Evolutionary conservation across 495 filamentous ascomycete genomes (phyloP).

Genomic region (Symbiotaphrina buchneri): DNA sequence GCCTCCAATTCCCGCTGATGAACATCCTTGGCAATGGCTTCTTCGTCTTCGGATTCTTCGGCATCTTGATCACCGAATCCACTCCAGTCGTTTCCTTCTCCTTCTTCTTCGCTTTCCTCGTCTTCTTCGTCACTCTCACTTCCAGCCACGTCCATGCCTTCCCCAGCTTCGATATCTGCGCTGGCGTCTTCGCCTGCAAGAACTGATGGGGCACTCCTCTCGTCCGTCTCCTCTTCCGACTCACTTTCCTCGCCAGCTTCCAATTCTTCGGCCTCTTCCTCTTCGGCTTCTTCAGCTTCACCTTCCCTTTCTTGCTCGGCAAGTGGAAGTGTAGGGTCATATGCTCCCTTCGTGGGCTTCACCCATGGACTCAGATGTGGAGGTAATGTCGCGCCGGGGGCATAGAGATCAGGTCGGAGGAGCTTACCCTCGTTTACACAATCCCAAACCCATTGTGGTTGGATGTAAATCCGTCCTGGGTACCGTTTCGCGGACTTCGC

Average conservation of each 20-base stretch:
- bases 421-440: conserved; percentile 76
- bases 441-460: conserved; percentile 98
- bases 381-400: conserved; percentile 68
- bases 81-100: conserved; percentile 11
- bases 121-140: conserved; percentile 22
- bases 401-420: conserved; percentile 71
- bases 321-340: conserved; percentile 68
- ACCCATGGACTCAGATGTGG: conserved; percentile 95
- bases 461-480: conserved; percentile 74
- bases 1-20: conserved; percentile 84
- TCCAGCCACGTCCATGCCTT: conserved; percentile 36
- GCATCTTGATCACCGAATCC: conserved; percentile 8
- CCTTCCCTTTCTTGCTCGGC: conserved; percentile 58
- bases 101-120: conserved; percentile 17
- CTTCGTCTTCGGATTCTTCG: conserved; percentile 13
- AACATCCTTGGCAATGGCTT: conserved; percentile 28
- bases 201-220: conserved; percentile 17
- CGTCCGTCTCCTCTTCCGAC: conserved; percentile 20
- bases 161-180: conserved; percentile 16
- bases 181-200: not conserved
- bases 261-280: conserved; percentile 32
- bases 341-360: conserved; percentile 57
- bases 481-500: conserved; percentile 38
- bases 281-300: conserved; percentile 51
- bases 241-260: conserved; percentile 21